Conservation (phyloP, 805 yeast genomes). For the Metschnikowia hibisci region DNA sequence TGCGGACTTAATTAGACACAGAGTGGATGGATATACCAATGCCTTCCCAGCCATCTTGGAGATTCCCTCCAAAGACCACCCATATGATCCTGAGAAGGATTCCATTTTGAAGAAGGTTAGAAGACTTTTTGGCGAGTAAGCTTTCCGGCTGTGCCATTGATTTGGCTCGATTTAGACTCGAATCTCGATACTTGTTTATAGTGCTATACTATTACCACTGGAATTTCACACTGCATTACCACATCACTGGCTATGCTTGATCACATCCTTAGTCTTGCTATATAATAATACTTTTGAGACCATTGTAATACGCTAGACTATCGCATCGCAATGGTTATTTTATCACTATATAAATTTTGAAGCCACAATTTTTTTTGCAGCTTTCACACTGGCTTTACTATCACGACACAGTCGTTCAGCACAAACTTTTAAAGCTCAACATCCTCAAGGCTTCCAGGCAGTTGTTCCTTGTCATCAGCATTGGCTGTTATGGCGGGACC, state of each 20-base stretch:
- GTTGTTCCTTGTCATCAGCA: conserved; percentile 13
- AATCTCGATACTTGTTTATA: no score
- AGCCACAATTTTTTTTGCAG: no score
- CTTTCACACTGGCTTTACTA: no score
- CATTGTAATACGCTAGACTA: neutral
- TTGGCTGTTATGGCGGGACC: conserved; percentile 1
- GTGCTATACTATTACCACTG: no score
- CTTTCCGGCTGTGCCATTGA: neutral
- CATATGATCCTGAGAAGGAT: conserved; percentile 98
- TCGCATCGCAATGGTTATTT: neutral
- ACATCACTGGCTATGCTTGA: no score
- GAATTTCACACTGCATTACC: no score
- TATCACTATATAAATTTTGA: no score
- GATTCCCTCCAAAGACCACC: conserved; percentile 97
- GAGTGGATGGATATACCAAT: conserved; percentile 76
- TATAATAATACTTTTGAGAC: neutral
- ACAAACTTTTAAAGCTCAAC: conserved; percentile 15
- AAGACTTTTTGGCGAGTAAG: conserved; percentile 86
- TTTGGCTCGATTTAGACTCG: neutral
- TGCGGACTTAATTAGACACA: conserved; percentile 82
- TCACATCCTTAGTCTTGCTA: no score
- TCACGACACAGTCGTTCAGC: neutral
- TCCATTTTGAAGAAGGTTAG: conserved; percentile 91
- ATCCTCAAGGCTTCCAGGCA: conserved; percentile 9
- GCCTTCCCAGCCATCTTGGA: conserved; percentile 97